Evolutionary conservation across 805 yeast species (phyloP), one percentile per base, ranked within the genome.

Genomic region (Barnettozyma vustinii): DNA sequence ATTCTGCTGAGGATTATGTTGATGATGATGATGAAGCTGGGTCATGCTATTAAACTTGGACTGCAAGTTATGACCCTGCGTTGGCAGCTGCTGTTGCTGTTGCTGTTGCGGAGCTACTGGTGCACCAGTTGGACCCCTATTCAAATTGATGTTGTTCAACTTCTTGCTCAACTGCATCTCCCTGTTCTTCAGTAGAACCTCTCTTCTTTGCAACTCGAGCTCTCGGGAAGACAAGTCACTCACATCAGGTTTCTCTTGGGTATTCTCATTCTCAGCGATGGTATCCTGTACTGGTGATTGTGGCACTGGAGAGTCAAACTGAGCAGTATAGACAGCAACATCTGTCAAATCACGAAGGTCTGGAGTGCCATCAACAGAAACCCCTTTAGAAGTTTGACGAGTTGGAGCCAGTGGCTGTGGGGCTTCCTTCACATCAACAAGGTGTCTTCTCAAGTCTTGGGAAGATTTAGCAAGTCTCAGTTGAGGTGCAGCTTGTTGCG

Each of bases 331-430:
- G 13, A 58, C 5, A 15, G 66, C 62, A 43, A 52, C 54, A 35
- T 56, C 60, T 4, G 61, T 49, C 40, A 61, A 48, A 47, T 61
- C 64, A 44, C 61, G 55, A 18, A 61, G 47, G 52, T 60, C 65
- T 20, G 65, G 64, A 1, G 65, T 61, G n/a, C 64, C 65, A 47
- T 45, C 50, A 9, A 30, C 44, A 10, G 58, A 50, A 13, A 51
- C 41, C 36, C 37, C 32, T n/a, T 21, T 40, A n/a, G 37, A 25
- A 10, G 12, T 16, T 9, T 10, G 33, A 4, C 16, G 39, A 18
- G 21, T 19, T 18, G 21, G 13, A 12, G 21, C 19, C 15, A 36
- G 23, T 18, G 39, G 39, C 39, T 36, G 39, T 30, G 47, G 52
- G 10, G 21, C 39, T 21, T 16, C 23, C 9, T 32, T 20, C 12